Conservation (phyloP, 306 rosid species). For the Abrus pulchellus region DNA sequence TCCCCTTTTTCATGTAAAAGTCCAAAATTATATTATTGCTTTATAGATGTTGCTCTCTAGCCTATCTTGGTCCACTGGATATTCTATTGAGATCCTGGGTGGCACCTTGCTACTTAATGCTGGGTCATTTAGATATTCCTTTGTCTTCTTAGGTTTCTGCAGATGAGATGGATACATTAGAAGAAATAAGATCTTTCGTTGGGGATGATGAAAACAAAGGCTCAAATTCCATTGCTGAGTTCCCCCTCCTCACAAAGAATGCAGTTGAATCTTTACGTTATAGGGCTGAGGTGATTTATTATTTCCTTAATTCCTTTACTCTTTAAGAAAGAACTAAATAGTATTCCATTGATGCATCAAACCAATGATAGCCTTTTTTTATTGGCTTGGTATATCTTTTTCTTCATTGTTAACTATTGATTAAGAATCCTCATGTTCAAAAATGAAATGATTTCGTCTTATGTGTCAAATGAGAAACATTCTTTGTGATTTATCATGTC, state of each 20-base stretch:
- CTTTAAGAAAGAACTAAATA: not conserved
- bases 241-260: conserved; percentile 78
- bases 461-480: not conserved
- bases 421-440: conserved; percentile 12
- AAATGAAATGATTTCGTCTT: conserved; percentile 5
- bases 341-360: conserved; percentile 20
- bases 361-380: conserved; percentile 14
- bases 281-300: conserved; percentile 85
- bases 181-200: conserved; percentile 73
- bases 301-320: conserved; percentile 19
- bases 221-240: conserved; percentile 66
- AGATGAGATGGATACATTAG: conserved; percentile 81
- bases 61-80: conserved; percentile 13
- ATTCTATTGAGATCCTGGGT: conserved; percentile 35
- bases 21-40: not conserved
- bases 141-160: conserved; percentile 73
- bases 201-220: conserved; percentile 74
- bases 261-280: conserved; percentile 93
- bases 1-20: conserved; percentile 11
- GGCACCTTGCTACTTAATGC: conserved; percentile 9
- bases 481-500: not conserved
- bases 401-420: conserved; percentile 16
- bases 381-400: conserved; percentile 19
- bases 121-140: conserved; percentile 37
- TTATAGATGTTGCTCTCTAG: conserved; percentile 12